phyloP scores from a whole-genome alignment of 345 rosid genomes.

The Salix arbutifolia region DNA sequence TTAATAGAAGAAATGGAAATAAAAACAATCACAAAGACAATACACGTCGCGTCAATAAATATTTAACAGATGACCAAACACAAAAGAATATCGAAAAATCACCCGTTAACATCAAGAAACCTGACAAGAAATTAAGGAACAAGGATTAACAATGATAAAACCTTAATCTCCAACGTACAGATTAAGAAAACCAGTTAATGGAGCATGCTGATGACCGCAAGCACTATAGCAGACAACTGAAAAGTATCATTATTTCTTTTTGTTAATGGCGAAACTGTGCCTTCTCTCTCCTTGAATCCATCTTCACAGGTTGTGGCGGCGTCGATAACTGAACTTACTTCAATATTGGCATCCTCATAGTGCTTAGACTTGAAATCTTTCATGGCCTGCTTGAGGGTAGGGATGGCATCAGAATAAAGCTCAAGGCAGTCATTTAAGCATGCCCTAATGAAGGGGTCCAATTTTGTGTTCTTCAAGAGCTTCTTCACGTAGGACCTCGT shows the following conservation, averaged over 20 bases:
- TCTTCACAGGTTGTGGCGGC: constrained; percentile 56
- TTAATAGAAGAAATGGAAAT: background rate
- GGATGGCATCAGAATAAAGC: constrained; percentile 47
- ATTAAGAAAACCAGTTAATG: background rate
- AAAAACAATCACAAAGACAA: background rate
- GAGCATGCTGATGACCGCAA: constrained; percentile 47
- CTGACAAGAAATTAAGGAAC: too few relatives aligned
- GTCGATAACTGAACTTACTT: constrained; percentile 43
- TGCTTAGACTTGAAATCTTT: constrained; percentile 32
- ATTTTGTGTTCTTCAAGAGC: constrained; percentile 29
- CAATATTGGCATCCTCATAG: constrained; percentile 41
- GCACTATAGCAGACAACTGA: constrained; percentile 45
- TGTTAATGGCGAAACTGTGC: constrained; percentile 36
- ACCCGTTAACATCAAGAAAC: too few relatives aligned
- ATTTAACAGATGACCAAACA: too few relatives aligned
- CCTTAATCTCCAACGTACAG: too few relatives aligned
- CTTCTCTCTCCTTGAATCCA: constrained; percentile 46
- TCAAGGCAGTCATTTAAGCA: constrained; percentile 49
- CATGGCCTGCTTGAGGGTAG: constrained; percentile 30
- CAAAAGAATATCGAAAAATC: too few relatives aligned
- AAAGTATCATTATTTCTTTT: constrained; percentile 36
- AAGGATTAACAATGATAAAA: too few relatives aligned
- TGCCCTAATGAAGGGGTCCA: constrained; percentile 24
- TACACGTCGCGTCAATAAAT: too few relatives aligned
- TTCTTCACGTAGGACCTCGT: constrained; percentile 28